Conservation (phyloP, 495 filamentous ascomycete species). For the Talaromyces wortmannii region DNA sequence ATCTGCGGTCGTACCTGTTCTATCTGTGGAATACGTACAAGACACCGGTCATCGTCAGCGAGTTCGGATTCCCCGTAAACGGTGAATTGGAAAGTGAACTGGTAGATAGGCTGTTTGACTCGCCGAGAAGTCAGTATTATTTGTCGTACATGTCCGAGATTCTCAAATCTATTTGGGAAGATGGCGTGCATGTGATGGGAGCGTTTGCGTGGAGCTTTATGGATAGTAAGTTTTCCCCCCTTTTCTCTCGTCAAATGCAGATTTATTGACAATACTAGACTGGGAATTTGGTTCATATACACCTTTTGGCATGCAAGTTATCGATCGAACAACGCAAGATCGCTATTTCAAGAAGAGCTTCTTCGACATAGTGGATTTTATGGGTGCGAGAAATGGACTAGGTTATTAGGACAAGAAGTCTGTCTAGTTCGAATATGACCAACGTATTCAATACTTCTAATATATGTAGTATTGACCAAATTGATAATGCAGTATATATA, state of each 20-base stretch:
- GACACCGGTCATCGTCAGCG: constrained; percentile 24
- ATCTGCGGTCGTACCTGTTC: constrained; percentile 31
- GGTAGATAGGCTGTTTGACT: constrained; percentile 30
- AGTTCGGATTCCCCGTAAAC: constrained; percentile 34
- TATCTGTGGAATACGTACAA: constrained; percentile 40
- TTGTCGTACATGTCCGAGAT: constrained; percentile 33
- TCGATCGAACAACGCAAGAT: constrained; percentile 32
- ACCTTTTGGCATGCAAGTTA: constrained; percentile 32
- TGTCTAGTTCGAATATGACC: neutral
- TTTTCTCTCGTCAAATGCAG: too few relatives aligned
- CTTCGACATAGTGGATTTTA: constrained; percentile 40
- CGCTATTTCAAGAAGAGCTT: constrained; percentile 40
- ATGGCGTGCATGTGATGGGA: constrained; percentile 37
- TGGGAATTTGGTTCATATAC: constrained; percentile 38
- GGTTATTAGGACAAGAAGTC: neutral
- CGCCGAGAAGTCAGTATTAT: constrained; percentile 33
- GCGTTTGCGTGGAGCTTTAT: constrained; percentile 37
- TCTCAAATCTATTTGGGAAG: constrained; percentile 34
- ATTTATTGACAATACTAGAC: constrained; percentile 3
- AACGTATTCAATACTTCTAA: neutral
- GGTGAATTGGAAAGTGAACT: constrained; percentile 20
- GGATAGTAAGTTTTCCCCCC: constrained; percentile 18
- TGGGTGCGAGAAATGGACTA: neutral
- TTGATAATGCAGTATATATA: neutral
- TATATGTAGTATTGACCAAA: neutral